Conservation (phyloP, 345 rosid species). For the Noccaea caerulescens region DNA sequence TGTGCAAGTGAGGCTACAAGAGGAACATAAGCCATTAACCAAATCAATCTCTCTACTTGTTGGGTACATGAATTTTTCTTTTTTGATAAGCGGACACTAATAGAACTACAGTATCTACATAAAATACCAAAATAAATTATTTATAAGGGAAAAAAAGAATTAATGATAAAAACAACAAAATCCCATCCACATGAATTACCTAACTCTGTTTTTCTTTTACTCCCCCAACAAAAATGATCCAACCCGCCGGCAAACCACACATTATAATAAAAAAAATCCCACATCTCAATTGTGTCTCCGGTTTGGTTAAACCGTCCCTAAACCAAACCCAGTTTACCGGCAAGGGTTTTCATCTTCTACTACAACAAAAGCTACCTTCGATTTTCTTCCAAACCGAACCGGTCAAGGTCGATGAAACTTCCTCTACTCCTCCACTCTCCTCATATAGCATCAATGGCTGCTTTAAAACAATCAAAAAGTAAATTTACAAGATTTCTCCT, state of each 20-base stretch:
- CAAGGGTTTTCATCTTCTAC: slow-evolving; percentile 41
- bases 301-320: slow-evolving; percentile 24
- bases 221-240: slow-evolving; percentile 33
- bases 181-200: slow-evolving; percentile 46
- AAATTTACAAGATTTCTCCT: neutral
- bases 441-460: slow-evolving; percentile 31
- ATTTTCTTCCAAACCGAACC: slow-evolving; percentile 36
- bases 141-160: neutral
- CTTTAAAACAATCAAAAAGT: slow-evolving; percentile 2
- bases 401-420: slow-evolving; percentile 29
- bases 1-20: slow-evolving; percentile 18
- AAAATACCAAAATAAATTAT: slow-evolving; percentile 16
- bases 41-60: slow-evolving; percentile 12
- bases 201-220: slow-evolving; percentile 29
- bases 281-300: slow-evolving; percentile 36
- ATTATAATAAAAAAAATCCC: neutral
- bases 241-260: slow-evolving; percentile 32
- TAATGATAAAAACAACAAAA: slow-evolving; percentile 41
- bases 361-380: slow-evolving; percentile 37
- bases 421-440: slow-evolving; percentile 26
- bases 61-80: neutral
- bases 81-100: slow-evolving; percentile 22
- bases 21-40: slow-evolving; percentile 14
- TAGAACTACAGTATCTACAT: slow-evolving; percentile 22
- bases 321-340: slow-evolving; percentile 31